Percentiles rank a stretch among this genome's conserved stretches.
Evolutionary conservation across 352 stramenopile species (phyloP).

Genomic region (Globisporangium lucens): DNA sequence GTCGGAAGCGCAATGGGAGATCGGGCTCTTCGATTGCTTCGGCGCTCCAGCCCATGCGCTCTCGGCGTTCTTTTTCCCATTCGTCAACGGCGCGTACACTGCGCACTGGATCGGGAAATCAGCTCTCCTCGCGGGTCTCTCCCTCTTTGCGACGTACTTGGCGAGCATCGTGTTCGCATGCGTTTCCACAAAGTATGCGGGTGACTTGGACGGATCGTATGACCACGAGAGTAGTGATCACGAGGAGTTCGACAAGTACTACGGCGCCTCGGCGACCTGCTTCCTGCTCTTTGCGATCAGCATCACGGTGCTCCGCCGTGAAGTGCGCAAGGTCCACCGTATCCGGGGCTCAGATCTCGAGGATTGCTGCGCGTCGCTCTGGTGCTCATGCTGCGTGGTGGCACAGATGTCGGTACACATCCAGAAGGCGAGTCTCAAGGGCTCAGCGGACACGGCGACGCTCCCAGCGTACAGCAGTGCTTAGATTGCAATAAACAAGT

Average conservation of each 20-base stretch:
- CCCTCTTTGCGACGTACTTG: constrained; percentile 9
- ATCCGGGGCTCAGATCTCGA: constrained; percentile 16
- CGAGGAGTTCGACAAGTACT: no score
- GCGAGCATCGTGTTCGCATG: background rate
- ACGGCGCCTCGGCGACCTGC: background rate
- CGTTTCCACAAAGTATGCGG: no score
- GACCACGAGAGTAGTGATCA: no score
- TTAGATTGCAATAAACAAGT: no score
- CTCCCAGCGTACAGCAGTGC: constrained; percentile 6
- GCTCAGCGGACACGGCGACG: constrained; percentile 14
- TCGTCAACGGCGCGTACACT: constrained; percentile 17
- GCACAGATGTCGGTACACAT: constrained; percentile 24
- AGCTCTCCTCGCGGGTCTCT: constrained; percentile 2
- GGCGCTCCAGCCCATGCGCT: constrained; percentile 18
- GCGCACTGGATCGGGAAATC: constrained; percentile 13
- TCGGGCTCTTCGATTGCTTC: constrained; percentile 26
- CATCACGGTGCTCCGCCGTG: background rate
- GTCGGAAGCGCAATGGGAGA: constrained; percentile 10
- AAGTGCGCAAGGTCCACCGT: constrained; percentile 13
- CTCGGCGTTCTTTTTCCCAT: constrained; percentile 25
- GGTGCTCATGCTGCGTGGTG: constrained; percentile 25
- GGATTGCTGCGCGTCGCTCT: constrained; percentile 19
- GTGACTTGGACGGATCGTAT: no score
- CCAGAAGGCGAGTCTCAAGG: constrained; percentile 15
- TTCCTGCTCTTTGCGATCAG: background rate